These are phyloP conservation scores for Luzula sylvatica DNA, from an alignment of 176 grass and related monocot species.

Conservation along the genomic window DNA sequence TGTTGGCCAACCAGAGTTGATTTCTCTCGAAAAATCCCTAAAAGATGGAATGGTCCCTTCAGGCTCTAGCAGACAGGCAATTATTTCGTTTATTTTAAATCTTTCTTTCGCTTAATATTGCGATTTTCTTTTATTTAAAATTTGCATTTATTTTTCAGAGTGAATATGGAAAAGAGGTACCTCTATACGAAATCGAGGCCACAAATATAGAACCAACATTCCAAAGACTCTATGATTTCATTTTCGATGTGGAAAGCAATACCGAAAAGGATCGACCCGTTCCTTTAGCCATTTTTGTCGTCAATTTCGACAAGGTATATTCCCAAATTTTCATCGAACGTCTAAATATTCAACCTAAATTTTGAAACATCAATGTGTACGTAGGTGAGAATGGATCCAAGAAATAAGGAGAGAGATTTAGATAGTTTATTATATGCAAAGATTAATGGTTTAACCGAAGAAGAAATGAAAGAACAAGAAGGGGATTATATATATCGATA, in stretches of 20 bases:
- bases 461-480: constrained; percentile 85
- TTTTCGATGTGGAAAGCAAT: constrained; percentile 77
- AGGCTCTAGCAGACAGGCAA: constrained; percentile 80
- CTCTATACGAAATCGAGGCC: constrained; percentile 93
- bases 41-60: constrained; percentile 80
- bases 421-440: constrained; percentile 53
- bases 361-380: not conserved
- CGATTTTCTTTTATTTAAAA: constrained; percentile 14
- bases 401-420: constrained; percentile 71
- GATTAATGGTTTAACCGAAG: constrained; percentile 70
- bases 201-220: constrained; percentile 70
- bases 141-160: constrained; percentile 40
- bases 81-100: not conserved
- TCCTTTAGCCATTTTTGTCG: constrained; percentile 82
- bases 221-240: constrained; percentile 81
- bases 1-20: constrained; percentile 87
- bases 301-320: constrained; percentile 97
- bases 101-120: constrained; percentile 1
- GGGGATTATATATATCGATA: constrained; percentile 92
- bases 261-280: constrained; percentile 80
- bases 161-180: constrained; percentile 88
- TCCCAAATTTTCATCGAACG: no score
- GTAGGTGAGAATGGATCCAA: constrained; percentile 98
- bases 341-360: no score
- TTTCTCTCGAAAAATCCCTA: constrained; percentile 84